Conservation (phyloP, 2,329 filamentous ascomycete genomes). For the Aspergillus sp. region DNA sequence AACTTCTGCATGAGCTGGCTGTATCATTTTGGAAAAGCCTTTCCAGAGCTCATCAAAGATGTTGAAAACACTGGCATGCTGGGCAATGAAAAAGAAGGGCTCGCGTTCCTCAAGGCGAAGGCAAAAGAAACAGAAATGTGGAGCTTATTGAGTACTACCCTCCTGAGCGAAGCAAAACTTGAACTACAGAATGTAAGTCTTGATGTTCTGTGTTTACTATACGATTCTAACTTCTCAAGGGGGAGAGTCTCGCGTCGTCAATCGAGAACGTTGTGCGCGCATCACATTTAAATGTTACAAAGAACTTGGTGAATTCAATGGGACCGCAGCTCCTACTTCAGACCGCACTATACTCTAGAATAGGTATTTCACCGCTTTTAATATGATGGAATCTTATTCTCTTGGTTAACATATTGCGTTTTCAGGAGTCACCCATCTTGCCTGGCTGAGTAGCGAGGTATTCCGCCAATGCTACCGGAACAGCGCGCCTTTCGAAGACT, state of each 20-base stretch:
- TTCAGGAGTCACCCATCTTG: constrained; percentile 55
- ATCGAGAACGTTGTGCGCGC: constrained; percentile 80
- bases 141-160: constrained; percentile 76
- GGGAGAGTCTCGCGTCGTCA: constrained; percentile 59
- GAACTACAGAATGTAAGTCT: constrained; percentile 68
- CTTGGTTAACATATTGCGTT: constrained; percentile 10
- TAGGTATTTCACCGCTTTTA: constrained; percentile 55
- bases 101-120: constrained; percentile 80
- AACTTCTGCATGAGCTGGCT: constrained; percentile 97
- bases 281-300: constrained; percentile 76
- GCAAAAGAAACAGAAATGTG: constrained; percentile 85
- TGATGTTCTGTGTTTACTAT: neutral
- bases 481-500: constrained; percentile 71
- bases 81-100: constrained; percentile 75
- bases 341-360: constrained; percentile 71
- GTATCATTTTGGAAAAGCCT: constrained; percentile 87
- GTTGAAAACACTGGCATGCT: constrained; percentile 72
- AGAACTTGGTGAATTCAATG: constrained; percentile 70
- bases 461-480: constrained; percentile 71
- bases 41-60: constrained; percentile 70
- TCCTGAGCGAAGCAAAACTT: constrained; percentile 83
- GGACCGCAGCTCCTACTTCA: constrained; percentile 72
- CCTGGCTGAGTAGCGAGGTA: constrained; percentile 64
- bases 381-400: neutral
- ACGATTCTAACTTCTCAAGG: constrained; percentile 40